Evolutionary conservation across 2,329 filamentous ascomycete species (phyloP), one percentile per base, ranked within the genome.

Genomic region (Arthroderma sp.): DNA sequence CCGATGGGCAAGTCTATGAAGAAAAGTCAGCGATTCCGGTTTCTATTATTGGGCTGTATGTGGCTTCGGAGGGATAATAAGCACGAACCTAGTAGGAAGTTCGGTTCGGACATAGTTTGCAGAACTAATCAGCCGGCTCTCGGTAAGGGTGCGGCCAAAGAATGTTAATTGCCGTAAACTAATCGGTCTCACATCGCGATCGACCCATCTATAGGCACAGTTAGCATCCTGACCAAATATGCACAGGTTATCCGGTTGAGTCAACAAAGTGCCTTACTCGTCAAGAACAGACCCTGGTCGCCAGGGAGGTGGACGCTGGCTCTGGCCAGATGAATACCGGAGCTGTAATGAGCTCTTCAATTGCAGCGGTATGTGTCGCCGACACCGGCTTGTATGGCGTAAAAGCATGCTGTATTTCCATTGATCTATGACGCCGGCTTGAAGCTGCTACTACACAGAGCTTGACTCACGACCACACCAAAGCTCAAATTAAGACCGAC

Each of bases 71-170:
- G 15, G 15, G 15, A 3, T n/a, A 27, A 15, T 44, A 43, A 36
- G 47, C 41, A 56, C 66, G 49, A 63, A 83, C 81, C 84, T 77
- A 5, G 84, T 91, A 5, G 89, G 89, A 43, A 98, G 76, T 68
- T 98, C 91, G 4, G 87, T 87, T 47, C 91, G 83, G 43, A 96
- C 88, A 70, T 98, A 98, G 66, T 98, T 98, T 50, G 91, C 91
- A 37, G 88, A 95, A 66, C 85, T 88, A 54, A 98, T 77, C 50
- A 98, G 74, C 47, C 93, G 82, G 42, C 80, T 74, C 66, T 96
- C 88, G 40, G 88, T 95, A 60, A 98, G 69, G 22, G 88, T 93
- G 40, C 91, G 82, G 29, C 91, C 91, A 65, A 96, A 98, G 57
- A 96, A 93, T 68, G 94, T 96, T 57, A 98, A 76, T 66, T 96